Percentiles rank a stretch among this genome's conserved stretches.
Evolutionary conservation across 805 yeast genomes (phyloP).

Genomic region (Wickerhamomyces subpelliculosus): DNA sequence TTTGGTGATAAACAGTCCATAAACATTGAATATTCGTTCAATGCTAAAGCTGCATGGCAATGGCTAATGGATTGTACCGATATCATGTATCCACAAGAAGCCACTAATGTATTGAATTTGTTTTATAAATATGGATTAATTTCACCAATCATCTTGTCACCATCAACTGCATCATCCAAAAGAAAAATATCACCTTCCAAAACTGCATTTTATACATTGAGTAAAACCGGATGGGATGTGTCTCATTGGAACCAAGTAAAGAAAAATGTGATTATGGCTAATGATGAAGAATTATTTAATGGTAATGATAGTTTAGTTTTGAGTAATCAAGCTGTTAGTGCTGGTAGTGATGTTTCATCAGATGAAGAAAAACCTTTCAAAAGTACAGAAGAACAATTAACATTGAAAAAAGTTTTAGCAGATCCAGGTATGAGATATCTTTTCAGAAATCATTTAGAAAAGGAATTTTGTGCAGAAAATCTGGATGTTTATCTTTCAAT

Average conservation of each 20-base stretch:
- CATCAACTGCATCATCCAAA: slow-evolving; percentile 26
- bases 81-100: slow-evolving; percentile 44
- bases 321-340: slow-evolving; percentile 10
- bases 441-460: slow-evolving; percentile 58
- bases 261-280: slow-evolving; percentile 7
- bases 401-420: slow-evolving; percentile 36
- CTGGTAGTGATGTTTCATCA: slow-evolving; percentile 5
- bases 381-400: slow-evolving; percentile 1
- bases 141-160: slow-evolving; percentile 32
- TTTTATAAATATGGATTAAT: slow-evolving; percentile 43
- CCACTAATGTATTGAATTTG: slow-evolving; percentile 43
- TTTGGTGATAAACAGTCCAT: slow-evolving; percentile 23
- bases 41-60: slow-evolving; percentile 75
- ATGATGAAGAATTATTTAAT: slow-evolving; percentile 11
- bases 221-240: slow-evolving; percentile 34
- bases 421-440: slow-evolving; percentile 75
- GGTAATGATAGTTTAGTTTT: slow-evolving; percentile 9
- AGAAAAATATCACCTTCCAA: slow-evolving; percentile 26
- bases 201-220: slow-evolving; percentile 36
- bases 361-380: slow-evolving; percentile 7
- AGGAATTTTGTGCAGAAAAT: slow-evolving; percentile 67
- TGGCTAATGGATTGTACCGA: slow-evolving; percentile 93
- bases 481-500: slow-evolving; percentile 64
- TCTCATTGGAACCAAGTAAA: slow-evolving; percentile 25
- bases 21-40: slow-evolving; percentile 40